A percentile compares a stretch with the other conserved stretches of the same genome.
These are phyloP conservation scores for Euphrasia arctica DNA, from an alignment of 305 asterid species.

Conservation along the genomic window DNA sequence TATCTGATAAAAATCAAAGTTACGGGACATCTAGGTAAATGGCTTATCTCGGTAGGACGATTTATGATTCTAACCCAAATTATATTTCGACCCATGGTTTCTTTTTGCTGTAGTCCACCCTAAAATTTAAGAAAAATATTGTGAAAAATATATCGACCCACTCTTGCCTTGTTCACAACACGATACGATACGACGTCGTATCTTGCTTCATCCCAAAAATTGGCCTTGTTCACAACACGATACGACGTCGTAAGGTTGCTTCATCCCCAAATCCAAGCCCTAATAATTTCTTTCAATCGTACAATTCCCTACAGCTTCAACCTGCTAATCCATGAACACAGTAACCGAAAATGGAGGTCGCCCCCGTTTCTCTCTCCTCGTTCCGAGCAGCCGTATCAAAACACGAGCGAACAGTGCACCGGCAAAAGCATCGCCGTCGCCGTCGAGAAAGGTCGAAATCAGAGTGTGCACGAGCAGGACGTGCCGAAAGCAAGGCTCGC, in stretches of 20 bases:
- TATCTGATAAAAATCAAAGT: too few relatives aligned
- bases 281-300: constrained; percentile 18
- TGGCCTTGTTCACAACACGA: too few relatives aligned
- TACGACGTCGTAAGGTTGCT: too few relatives aligned
- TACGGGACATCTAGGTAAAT: too few relatives aligned
- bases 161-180: too few relatives aligned
- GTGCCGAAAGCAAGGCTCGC: constrained; percentile 81
- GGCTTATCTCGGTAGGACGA: too few relatives aligned
- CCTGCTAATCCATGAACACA: not conserved
- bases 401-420: constrained; percentile 7
- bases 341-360: constrained; percentile 26
- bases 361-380: constrained; percentile 25
- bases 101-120: too few relatives aligned
- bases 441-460: constrained; percentile 39
- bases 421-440: constrained; percentile 27
- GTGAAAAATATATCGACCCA: too few relatives aligned
- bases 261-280: constrained; percentile 12
- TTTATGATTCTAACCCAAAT: too few relatives aligned
- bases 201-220: constrained; percentile 16
- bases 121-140: too few relatives aligned
- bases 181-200: constrained; percentile 34
- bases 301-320: not conserved
- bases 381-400: constrained; percentile 2
- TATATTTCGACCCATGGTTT: too few relatives aligned
- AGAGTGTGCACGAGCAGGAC: constrained; percentile 71